Evolutionary conservation across 2,329 filamentous ascomycete species (phyloP), one percentile per base, ranked within the genome.

Genomic region (Xylaria sp.): DNA sequence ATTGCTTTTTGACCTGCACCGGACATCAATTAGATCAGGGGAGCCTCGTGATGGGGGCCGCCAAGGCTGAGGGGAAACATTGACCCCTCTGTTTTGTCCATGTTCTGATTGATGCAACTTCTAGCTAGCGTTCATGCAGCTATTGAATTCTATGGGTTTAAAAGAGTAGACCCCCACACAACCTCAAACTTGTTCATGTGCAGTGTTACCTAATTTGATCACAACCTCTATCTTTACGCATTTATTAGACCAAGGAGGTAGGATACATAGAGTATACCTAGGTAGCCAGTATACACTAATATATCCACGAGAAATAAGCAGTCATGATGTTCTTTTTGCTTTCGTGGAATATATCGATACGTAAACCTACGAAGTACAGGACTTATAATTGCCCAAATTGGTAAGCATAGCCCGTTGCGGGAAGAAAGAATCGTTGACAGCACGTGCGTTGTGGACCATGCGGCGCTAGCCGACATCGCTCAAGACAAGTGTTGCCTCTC

Each of bases 381-480:
- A 23, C 23, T 23, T 23, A 23, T 23, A 28, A 60, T 54, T 56
- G 5, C 57, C 57, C 17, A 40, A 56, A 60, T 51, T 31, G 58
- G 49, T 49, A 57, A 56, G 58, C 20, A 61, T 15, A n/a, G 6
- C 49, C 49, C 28, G 48, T 53, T 11, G 2, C 13, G 9, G 17
- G 11, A 15, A 28, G 11, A 15, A 28, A 42, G 36, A 57, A 57
- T 40, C 11, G 4, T 7, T 2, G 10, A 13, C 13, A 48, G 57
- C 69, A 71, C 67, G 69, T 71, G 65, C 36, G 33, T 44, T 44
- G 28, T 38, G 11, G 48, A 10, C 15, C 17, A 69, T 71, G 69
- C 66, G 66, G 59, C 46, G 68, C 58, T 68, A 69, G 61, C 71
- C 71, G 71, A 69, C 67, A 61, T 67, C 60, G 66, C 61, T 62